These are phyloP conservation scores for Phaeomoniella chlamydospora DNA, from an alignment of 2,329 filamentous ascomycete genomes.

Conservation along the genomic window DNA sequence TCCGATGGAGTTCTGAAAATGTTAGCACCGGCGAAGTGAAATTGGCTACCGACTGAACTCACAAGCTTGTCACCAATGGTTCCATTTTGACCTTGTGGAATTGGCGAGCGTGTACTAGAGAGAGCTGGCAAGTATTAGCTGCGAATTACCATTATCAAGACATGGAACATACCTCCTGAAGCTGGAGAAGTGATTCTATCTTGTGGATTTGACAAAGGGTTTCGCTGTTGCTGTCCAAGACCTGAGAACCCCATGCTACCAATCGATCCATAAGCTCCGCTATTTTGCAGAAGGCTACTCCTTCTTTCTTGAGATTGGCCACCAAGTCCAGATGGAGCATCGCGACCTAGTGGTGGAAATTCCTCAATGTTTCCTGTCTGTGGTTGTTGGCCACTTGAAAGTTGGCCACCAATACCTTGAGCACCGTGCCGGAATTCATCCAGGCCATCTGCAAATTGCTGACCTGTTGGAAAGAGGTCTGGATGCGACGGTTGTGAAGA, in stretches of 20 bases:
- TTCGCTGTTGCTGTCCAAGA: constrained; percentile 8
- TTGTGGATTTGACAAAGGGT: constrained; percentile 6
- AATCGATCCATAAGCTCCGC: constrained; percentile 27
- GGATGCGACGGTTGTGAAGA: constrained; percentile 31
- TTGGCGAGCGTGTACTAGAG: constrained; percentile 27
- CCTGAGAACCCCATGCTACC: constrained; percentile 24
- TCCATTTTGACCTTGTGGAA: constrained; percentile 26
- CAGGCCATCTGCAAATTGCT: constrained; percentile 35
- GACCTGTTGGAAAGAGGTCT: constrained; percentile 28
- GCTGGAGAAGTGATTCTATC: constrained; percentile 11
- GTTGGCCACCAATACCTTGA: constrained; percentile 35
- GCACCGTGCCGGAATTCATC: constrained; percentile 44
- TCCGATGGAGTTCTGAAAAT: constrained; percentile 21
- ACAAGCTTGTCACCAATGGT: constrained; percentile 22
- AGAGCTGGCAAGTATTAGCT: constrained; percentile 1
- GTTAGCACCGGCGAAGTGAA: constrained; percentile 12
- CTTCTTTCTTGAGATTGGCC: constrained; percentile 36
- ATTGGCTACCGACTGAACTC: constrained; percentile 1
- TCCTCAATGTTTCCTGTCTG: constrained; percentile 44
- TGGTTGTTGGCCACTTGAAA: constrained; percentile 35
- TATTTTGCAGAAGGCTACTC: constrained; percentile 34
- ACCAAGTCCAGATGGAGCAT: constrained; percentile 21
- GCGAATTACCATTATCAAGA: not conserved
- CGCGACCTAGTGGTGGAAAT: constrained; percentile 44
- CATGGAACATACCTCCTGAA: constrained; percentile 8